phyloP scores from a whole-genome alignment of 192 early-diverging fungal species.

The Podila epigama region DNA sequence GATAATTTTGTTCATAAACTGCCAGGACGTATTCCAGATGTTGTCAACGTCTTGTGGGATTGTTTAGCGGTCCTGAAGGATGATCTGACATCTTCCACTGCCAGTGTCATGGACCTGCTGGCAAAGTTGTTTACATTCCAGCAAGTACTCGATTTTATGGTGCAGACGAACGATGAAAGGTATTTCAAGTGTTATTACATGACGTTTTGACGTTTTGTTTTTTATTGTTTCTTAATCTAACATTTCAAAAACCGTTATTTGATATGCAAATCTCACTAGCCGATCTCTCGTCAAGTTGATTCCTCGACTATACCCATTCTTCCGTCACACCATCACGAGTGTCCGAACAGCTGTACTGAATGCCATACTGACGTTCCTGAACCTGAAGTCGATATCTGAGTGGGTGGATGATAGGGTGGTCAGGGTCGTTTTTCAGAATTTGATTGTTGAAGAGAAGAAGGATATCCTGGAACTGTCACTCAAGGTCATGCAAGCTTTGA shows the following conservation, averaged over 20 bases:
- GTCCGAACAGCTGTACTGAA: slow-evolving; percentile 87
- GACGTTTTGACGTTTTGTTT: too few species aligned
- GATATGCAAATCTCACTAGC: slow-evolving; percentile 12
- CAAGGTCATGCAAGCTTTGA: slow-evolving; percentile 67
- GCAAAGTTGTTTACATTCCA: slow-evolving; percentile 77
- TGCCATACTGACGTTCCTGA: slow-evolving; percentile 79
- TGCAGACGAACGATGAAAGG: slow-evolving; percentile 43
- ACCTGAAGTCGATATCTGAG: slow-evolving; percentile 57
- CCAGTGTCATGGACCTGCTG: slow-evolving; percentile 91
- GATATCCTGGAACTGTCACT: slow-evolving; percentile 68
- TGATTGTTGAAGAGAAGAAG: slow-evolving; percentile 85
- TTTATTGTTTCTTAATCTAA: too few species aligned
- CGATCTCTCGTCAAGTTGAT: slow-evolving; percentile 71
- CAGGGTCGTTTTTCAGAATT: slow-evolving; percentile 88
- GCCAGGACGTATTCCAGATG: slow-evolving; percentile 69
- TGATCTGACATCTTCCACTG: slow-evolving; percentile 92
- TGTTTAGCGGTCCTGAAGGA: slow-evolving; percentile 88
- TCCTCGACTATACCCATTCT: slow-evolving; percentile 93
- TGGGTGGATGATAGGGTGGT: slow-evolving; percentile 77
- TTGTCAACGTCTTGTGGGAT: slow-evolving; percentile 87
- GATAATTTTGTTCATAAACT: slow-evolving; percentile 77
- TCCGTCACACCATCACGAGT: slow-evolving; percentile 87
- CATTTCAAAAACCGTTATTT: too few species aligned
- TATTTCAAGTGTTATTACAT: too few species aligned
- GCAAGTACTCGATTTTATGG: slow-evolving; percentile 62